Conservation (phyloP, 176 grass and related monocot genomes). For the Oryza punctata region DNA sequence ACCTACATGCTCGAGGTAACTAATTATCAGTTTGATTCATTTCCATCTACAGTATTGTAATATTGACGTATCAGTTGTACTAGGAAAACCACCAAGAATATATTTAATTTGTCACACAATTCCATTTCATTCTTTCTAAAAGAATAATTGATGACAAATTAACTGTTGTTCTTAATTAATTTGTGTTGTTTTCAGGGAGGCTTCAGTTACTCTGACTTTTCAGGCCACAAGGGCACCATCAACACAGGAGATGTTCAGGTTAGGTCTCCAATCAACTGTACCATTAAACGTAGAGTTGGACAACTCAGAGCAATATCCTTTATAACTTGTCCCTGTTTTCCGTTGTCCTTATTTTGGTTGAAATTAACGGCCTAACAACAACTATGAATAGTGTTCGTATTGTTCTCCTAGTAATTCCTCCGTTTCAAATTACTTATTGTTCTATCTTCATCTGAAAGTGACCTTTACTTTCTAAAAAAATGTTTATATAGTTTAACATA, state of each 20-base stretch:
- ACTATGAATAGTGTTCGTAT: not conserved
- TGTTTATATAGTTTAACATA: no score
- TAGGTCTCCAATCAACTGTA: constrained; percentile 34
- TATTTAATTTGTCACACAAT: not conserved
- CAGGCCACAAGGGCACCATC: constrained; percentile 87
- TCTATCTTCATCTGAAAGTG: no score
- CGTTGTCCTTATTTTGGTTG: not conserved
- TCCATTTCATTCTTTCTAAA: not conserved
- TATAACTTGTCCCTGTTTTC: not conserved
- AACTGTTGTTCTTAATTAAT: not conserved
- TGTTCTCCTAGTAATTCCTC: not conserved
- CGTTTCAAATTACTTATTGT: no score
- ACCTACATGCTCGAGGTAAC: constrained; percentile 87
- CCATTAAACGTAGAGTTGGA: not conserved
- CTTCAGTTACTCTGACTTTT: constrained; percentile 77
- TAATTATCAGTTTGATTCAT: not conserved
- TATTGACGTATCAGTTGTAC: not conserved
- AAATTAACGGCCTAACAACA: not conserved
- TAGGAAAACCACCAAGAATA: not conserved
- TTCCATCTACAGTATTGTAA: not conserved
- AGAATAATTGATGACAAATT: not conserved
- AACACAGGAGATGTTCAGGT: constrained; percentile 82
- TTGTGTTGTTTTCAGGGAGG: constrained; percentile 53
- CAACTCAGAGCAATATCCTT: not conserved
- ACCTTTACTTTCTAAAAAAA: no score